Evolutionary conservation across 2,329 filamentous ascomycete genomes (phyloP), one percentile per base, ranked within the genome.

Genomic region (Ilyonectria destructans): DNA sequence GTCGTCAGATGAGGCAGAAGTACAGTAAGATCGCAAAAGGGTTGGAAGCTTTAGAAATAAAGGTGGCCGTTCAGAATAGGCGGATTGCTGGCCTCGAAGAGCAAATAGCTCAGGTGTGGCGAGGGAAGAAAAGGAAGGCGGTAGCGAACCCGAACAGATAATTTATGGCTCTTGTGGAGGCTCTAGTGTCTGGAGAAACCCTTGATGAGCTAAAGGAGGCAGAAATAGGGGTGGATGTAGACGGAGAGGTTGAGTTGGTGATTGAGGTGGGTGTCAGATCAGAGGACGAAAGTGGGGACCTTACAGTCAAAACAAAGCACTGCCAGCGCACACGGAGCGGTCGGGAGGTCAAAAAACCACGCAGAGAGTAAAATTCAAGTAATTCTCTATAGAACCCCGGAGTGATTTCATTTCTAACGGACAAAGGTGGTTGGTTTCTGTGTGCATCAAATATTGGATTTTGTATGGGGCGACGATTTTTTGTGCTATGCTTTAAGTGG

Each of bases 51-150:
- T 37, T 37, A 6, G 35, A 37, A 15, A 37, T 37, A 46, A 62
- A 31, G 15, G 23, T 67, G n/a, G 64, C 64, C 10, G 37, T 54
- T 31, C 58, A 62, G 43, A 55, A 13, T 6, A 15, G 8, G 21
- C 35, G 58, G 46, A 58, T 67, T 62, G 33, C 58, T 26, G 61
- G 64, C 45, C 51, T 67, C 35, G 52, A 67, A 56, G 65, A 67
- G 35, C 46, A 67, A 60, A 12, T 67, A n/a, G 65, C 55, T 45
- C 55, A 49, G 15, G 29, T 67, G 46, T 48, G 37, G 12, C 54
- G 65, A 68, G 60, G 65, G 56, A 65, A 68, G 61, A 68, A 68
- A 52, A 65, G 66, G 33, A 68, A 62, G 57, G 61, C 56, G 15
- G 43, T 68, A 35, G 61, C 57, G 31, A 68, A 62, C 52, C 66